Evolutionary conservation across 129 eudicot species (phyloP).

Genomic region (Pittosporum tobira): DNA sequence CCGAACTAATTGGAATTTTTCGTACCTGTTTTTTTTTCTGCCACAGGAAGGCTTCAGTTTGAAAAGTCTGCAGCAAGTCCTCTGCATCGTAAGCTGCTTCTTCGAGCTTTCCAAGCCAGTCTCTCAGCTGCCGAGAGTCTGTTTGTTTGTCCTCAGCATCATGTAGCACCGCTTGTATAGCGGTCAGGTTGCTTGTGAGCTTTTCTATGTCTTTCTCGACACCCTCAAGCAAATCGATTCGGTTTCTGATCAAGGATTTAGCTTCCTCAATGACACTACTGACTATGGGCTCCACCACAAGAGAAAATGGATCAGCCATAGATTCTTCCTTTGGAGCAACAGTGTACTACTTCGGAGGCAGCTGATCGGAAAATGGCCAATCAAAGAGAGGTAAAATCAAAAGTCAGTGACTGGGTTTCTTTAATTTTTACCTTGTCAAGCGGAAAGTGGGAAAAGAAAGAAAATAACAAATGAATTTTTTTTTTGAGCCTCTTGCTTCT

Average conservation of each 20-base stretch:
- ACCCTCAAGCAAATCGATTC: not conserved
- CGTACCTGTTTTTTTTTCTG: not conserved
- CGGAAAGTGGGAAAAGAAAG: not conserved
- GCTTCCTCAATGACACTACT: not conserved
- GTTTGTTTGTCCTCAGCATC: constrained; percentile 13
- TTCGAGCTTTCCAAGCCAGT: constrained; percentile 11
- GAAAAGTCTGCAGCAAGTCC: constrained; percentile 6
- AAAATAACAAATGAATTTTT: no score
- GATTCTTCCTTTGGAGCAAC: no score
- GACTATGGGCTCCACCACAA: not conserved
- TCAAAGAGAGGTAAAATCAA: no score
- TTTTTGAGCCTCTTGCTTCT: no score
- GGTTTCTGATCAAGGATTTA: not conserved
- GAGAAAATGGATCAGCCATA: not conserved
- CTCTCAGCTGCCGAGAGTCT: not conserved
- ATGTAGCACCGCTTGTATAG: constrained; percentile 1
- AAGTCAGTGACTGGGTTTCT: no score
- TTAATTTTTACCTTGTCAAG: no score
- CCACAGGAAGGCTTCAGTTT: not conserved
- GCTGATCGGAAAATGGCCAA: no score
- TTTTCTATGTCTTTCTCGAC: not conserved
- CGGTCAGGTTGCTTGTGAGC: constrained; percentile 1
- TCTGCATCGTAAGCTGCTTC: constrained; percentile 5
- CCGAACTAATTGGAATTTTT: not conserved
- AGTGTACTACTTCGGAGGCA: no score